Percentiles rank a stretch among this genome's conserved stretches.
Conservation (phyloP, 1,284 basidiomycete genomes). For the Amylostereum chailletii region DNA sequence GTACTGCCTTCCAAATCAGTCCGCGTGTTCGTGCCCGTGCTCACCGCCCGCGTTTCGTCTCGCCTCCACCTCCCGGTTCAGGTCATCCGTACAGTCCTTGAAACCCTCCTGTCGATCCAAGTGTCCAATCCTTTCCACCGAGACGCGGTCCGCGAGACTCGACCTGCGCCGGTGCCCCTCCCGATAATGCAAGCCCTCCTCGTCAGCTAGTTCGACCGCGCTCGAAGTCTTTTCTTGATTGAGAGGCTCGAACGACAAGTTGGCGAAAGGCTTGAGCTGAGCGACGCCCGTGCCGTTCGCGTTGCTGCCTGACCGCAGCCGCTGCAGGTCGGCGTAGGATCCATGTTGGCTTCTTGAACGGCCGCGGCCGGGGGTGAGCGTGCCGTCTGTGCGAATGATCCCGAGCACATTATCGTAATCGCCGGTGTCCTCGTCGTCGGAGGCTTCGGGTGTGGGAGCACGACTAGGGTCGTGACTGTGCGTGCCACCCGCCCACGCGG, state of each 20-base stretch:
- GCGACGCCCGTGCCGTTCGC: neutral
- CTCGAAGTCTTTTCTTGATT: slow-evolving; percentile 2
- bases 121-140: slow-evolving; percentile 52
- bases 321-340: slow-evolving; percentile 74
- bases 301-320: slow-evolving; percentile 32
- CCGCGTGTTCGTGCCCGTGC: neutral
- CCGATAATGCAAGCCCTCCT: slow-evolving; percentile 36
- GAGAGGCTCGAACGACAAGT: slow-evolving; percentile 1
- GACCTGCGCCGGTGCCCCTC: slow-evolving; percentile 36
- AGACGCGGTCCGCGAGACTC: slow-evolving; percentile 55
- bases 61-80: slow-evolving; percentile 54
- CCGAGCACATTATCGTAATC: slow-evolving; percentile 76
- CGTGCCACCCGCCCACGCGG: slow-evolving; percentile 60
- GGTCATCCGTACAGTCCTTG: slow-evolving; percentile 46
- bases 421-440: slow-evolving; percentile 71
- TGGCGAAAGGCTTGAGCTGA: neutral
- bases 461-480: slow-evolving; percentile 54
- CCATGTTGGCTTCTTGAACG: slow-evolving; percentile 59
- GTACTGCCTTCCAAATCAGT: neutral
- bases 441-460: slow-evolving; percentile 56
- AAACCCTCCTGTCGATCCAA: slow-evolving; percentile 44
- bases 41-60: neutral
- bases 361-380: slow-evolving; percentile 18
- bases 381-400: slow-evolving; percentile 43
- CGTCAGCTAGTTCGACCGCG: slow-evolving; percentile 16